A percentile compares a stretch with the other conserved stretches of the same genome.
These are phyloP conservation scores for Furculomyces boomerangus DNA, from an alignment of 371 early-diverging fungal genomes.

Conservation along the genomic window DNA sequence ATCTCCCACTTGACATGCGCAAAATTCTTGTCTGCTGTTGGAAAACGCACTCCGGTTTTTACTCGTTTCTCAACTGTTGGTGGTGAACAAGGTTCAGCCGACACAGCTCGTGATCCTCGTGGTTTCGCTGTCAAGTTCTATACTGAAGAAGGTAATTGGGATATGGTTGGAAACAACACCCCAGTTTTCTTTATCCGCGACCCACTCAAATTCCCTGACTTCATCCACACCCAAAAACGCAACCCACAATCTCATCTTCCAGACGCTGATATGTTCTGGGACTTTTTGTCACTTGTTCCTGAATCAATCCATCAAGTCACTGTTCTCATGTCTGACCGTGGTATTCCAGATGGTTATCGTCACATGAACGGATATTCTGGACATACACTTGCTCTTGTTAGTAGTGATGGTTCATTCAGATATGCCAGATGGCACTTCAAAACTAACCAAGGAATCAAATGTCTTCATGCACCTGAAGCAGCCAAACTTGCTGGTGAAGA, in stretches of 20 bases:
- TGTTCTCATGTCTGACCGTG: constrained; percentile 62
- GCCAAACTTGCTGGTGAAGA: constrained; percentile 33
- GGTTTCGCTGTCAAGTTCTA: constrained; percentile 65
- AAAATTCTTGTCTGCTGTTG: constrained; percentile 48
- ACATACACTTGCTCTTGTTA: constrained; percentile 59
- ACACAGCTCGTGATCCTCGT: constrained; percentile 58
- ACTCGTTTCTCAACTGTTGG: constrained; percentile 65
- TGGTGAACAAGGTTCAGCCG: constrained; percentile 54
- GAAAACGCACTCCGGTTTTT: constrained; percentile 63
- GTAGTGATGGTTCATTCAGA: constrained; percentile 39
- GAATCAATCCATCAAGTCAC: constrained; percentile 64
- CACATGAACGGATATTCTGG: constrained; percentile 61
- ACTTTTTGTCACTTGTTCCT: constrained; percentile 55
- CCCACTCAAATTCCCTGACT: constrained; percentile 62
- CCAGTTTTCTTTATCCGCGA: constrained; percentile 55
- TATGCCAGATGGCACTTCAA: constrained; percentile 81
- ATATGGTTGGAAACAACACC: constrained; percentile 56
- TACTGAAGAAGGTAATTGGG: constrained; percentile 61
- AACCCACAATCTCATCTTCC: constrained; percentile 48
- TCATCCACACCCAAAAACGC: constrained; percentile 68
- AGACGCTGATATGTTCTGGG: constrained; percentile 43
- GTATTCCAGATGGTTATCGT: constrained; percentile 61
- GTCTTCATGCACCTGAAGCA: constrained; percentile 44
- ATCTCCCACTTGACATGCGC: constrained; percentile 48
- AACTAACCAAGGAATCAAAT: constrained; percentile 62